Conservation (phyloP, 805 yeast genomes). For the Pichia pseudocactophila region DNA sequence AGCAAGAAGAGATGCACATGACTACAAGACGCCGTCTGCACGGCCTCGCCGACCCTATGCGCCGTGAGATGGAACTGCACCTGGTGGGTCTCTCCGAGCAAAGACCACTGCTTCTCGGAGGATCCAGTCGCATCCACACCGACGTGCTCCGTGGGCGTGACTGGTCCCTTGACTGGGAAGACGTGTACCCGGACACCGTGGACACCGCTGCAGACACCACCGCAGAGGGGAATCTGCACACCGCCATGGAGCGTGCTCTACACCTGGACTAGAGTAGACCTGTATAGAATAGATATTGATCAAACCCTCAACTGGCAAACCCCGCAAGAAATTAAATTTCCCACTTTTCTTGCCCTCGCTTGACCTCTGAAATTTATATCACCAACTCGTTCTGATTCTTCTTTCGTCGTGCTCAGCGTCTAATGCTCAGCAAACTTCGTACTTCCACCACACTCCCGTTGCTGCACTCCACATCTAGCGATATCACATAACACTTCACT, state of each 20-base stretch:
- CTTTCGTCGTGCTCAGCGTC: no score
- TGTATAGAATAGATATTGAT: no score
- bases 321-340: no score
- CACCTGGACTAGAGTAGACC: no score
- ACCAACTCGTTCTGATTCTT: no score
- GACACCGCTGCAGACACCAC: not conserved
- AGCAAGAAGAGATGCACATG: slow-evolving; percentile 59
- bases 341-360: no score
- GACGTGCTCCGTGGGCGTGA: slow-evolving; percentile 80
- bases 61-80: slow-evolving; percentile 79
- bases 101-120: slow-evolving; percentile 57
- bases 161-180: slow-evolving; percentile 84
- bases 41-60: slow-evolving; percentile 92
- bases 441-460: no score
- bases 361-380: no score
- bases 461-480: no score
- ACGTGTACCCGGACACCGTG: slow-evolving; percentile 41
- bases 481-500: no score
- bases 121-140: slow-evolving; percentile 36
- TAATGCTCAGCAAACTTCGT: no score
- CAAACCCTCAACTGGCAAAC: no score
- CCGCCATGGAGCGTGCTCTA: slow-evolving; percentile 2
- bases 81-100: slow-evolving; percentile 64
- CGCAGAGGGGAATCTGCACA: not conserved
- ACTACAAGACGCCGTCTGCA: slow-evolving; percentile 75